Conservation (phyloP, 163 green algal species). For the Scenedesmus sp. region DNA sequence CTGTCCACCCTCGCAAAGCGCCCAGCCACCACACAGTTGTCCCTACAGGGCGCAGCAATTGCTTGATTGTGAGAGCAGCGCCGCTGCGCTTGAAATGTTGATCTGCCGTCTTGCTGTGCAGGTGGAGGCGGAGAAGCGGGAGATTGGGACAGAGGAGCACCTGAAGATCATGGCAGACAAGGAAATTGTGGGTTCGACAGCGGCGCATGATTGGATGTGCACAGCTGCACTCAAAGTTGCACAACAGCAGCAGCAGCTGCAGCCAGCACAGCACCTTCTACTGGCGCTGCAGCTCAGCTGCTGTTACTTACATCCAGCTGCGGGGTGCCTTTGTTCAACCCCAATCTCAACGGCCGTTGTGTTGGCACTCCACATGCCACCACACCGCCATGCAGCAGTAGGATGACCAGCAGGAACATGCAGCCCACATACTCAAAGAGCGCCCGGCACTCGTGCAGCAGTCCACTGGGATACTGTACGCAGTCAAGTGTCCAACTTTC, state of each 20-base stretch:
- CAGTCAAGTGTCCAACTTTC: no score
- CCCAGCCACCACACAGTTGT: no score
- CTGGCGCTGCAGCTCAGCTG: neutral
- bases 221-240: neutral
- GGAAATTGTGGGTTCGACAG: slow-evolving; percentile 63
- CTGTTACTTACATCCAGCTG: neutral
- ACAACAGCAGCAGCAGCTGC: neutral
- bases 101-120: slow-evolving; percentile 57
- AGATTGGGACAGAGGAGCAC: slow-evolving; percentile 88
- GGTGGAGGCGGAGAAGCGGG: slow-evolving; percentile 83
- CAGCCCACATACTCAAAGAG: neutral
- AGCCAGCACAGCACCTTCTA: no score
- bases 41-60: neutral
- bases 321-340: no score
- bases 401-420: neutral
- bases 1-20: neutral
- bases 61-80: neutral
- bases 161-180: slow-evolving; percentile 80
- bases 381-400: neutral
- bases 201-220: no score
- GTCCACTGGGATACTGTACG: no score
- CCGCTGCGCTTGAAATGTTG: neutral
- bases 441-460: no score
- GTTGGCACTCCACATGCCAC: neutral
- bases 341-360: neutral